Evolutionary conservation across 352 stramenopile genomes (phyloP), one percentile per base, ranked within the genome.

Genomic region (Pythium periplocum): DNA sequence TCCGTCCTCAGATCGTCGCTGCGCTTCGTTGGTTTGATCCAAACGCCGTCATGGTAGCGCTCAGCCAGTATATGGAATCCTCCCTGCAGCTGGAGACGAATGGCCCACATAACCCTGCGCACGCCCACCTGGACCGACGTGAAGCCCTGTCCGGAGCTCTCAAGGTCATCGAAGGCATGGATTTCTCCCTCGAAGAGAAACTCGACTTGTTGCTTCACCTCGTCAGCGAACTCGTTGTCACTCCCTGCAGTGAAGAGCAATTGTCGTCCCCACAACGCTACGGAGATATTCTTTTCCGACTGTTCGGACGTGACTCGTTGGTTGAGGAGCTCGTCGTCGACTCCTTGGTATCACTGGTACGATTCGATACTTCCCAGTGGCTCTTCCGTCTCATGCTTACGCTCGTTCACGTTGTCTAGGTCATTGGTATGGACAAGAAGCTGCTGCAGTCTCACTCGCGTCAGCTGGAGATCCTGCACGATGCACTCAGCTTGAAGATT

Each of bases 321-420:
- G 64, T 89, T 38, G 75, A 89, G 68, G 81, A 91, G 51, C 59
- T 87, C 9, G 69, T 89, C 11, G 70, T 91, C 8, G 81, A 91
- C 36, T 73, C 68, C 2, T 59, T 91, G 6, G 54, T 89, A 17
- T 63, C 60, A 0, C 46, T 91, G 68, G 81, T 89, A 78, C 45
- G 31, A 52, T 39, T 26, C 17, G 17, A 26, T 26, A 26, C 17
- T 26, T 26, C 17, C 17, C 17, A 26, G 17, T 63, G 2, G 50
- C 4, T 6, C n/a, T 50, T 6, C 17, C 39, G 2, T 35, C 2
- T 53, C 4, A 51, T 40, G 5, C 40, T 7, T 44, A 44, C 17
- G 2, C 17, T 26, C 17, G 17, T 26, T 26, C 17, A 26, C 17
- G 17, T 26, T 26, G 17, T 62, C 12, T 57, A 90, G 79, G 64